Evolutionary conservation across 2,329 filamentous ascomycete genomes (phyloP).

Genomic region (Botrytis cinerea): DNA sequence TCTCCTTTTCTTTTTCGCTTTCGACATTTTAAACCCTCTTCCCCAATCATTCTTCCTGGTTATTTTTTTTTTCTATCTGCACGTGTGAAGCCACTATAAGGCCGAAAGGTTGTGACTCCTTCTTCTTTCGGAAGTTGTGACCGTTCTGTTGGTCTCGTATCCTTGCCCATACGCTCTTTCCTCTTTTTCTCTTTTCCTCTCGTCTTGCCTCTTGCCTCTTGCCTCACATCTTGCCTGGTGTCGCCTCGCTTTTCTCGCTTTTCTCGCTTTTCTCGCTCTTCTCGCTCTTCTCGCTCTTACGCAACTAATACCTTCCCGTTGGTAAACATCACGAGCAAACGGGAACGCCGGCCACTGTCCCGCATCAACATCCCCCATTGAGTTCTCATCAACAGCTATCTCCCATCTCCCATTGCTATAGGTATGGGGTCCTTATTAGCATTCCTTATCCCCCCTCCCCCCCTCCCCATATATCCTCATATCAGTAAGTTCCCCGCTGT

Average conservation of each 20-base stretch:
- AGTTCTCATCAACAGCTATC: neutral
- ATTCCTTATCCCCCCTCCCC: neutral
- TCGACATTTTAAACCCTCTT: neutral
- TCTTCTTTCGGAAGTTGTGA: slow-evolving; percentile 14
- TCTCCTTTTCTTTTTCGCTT: too few species aligned
- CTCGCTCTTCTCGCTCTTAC: neutral
- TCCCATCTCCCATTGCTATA: neutral
- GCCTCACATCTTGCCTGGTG: neutral
- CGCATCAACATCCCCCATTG: neutral
- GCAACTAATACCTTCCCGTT: neutral
- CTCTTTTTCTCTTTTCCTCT: neutral
- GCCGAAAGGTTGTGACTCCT: slow-evolving; percentile 4
- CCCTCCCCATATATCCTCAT: neutral
- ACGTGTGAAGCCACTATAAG: slow-evolving; percentile 12
- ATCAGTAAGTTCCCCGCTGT: neutral
- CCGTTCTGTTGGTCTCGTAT: neutral
- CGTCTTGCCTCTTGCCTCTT: neutral
- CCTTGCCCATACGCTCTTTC: neutral
- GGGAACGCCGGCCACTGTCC: neutral
- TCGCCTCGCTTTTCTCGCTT: neutral
- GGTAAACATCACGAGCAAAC: neutral
- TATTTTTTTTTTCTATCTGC: neutral
- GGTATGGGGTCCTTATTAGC: neutral
- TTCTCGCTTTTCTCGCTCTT: neutral
- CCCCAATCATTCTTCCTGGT: slow-evolving; percentile 4